Base-by-base conservation (phyloP, 352 stramenopile genomes). In the Phytophthora constricta region DNA sequence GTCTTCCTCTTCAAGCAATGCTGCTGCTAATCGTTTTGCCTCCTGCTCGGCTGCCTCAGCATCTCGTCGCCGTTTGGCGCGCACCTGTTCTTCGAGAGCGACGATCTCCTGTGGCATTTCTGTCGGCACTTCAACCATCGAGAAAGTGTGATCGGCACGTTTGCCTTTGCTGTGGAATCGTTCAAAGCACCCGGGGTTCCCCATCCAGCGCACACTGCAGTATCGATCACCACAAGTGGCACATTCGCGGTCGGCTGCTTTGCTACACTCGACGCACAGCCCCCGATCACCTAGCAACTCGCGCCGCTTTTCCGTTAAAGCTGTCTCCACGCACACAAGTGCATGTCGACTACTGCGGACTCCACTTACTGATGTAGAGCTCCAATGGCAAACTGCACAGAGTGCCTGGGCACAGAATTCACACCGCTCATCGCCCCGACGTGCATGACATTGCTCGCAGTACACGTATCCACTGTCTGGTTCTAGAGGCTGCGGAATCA, bases 171-270 rank as follows among this genome's bases (percentile, higher is more conserved):
- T 70, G 56, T 95, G 87, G 65, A 93, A 95, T 25, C 79, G 72
- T 70, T 95, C 85, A 63, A 95, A 95, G 65, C 87, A 95, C 13
- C 86, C 87, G 5, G 86, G 65, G 64, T 95, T 91, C 33, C 87
- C 87, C 83, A 93, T 93, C 85, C 87, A 93, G 19, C 82, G 83
- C 19, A 89, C 85, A 52, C 87, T 95, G 66, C 86, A 96, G 66
- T 96, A 96, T 16, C 76, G 73, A 54, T 96, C 87, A 27, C 79
- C 80, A 42, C 87, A 96, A 10, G 58, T 79, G 22, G 55, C 58
- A 28, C 87, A 96, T 63, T 76, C 61, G 5, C 87, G 84, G 62
- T 96, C 87, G 3, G 86, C 86, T 16, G 72, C 60, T 62, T 92
- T 89, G 42, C 82, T 73, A 50, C 87, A 96, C 53, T 96, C 87